Conservation (phyloP, 2,329 filamentous ascomycete genomes). For the Phialophora verrucosa region DNA sequence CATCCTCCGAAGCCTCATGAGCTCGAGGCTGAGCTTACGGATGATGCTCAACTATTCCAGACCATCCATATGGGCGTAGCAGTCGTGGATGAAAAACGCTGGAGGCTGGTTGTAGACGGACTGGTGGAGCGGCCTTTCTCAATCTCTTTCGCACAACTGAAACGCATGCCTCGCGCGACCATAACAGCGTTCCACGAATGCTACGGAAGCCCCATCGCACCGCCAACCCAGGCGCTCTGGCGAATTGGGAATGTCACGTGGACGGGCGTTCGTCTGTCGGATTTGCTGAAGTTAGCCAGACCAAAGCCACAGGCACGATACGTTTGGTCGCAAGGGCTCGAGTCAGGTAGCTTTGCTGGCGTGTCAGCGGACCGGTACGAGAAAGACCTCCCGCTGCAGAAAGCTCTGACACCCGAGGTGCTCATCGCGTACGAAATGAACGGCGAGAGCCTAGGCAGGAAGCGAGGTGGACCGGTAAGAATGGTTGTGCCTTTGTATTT, state of each 20-base stretch:
- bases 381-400: slow-evolving; percentile 34
- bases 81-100: slow-evolving; percentile 41
- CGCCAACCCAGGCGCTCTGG: slow-evolving; percentile 42
- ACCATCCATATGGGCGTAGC: slow-evolving; percentile 47
- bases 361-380: slow-evolving; percentile 34
- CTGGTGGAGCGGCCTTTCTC: slow-evolving; percentile 42
- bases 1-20: slow-evolving; percentile 42
- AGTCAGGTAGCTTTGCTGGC: slow-evolving; percentile 32
- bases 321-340: slow-evolving; percentile 37
- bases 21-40: slow-evolving; percentile 40
- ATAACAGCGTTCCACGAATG: slow-evolving; percentile 47
- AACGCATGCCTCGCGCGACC: slow-evolving; percentile 38
- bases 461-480: slow-evolving; percentile 36
- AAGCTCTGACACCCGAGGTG: slow-evolving; percentile 31
- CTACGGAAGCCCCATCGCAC: slow-evolving; percentile 45
- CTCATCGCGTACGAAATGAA: slow-evolving; percentile 38
- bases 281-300: slow-evolving; percentile 39
- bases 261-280: slow-evolving; percentile 43
- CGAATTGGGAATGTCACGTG: slow-evolving; percentile 46
- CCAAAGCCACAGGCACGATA: slow-evolving; percentile 26
- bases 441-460: slow-evolving; percentile 29
- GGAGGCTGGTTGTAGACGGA: slow-evolving; percentile 44
- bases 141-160: slow-evolving; percentile 41
- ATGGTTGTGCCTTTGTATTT: slow-evolving; percentile 37
- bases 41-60: slow-evolving; percentile 44